These are phyloP conservation scores for Sporothrix brunneoviolacea DNA, from an alignment of 2,329 filamentous ascomycete species.

Conservation along the genomic window DNA sequence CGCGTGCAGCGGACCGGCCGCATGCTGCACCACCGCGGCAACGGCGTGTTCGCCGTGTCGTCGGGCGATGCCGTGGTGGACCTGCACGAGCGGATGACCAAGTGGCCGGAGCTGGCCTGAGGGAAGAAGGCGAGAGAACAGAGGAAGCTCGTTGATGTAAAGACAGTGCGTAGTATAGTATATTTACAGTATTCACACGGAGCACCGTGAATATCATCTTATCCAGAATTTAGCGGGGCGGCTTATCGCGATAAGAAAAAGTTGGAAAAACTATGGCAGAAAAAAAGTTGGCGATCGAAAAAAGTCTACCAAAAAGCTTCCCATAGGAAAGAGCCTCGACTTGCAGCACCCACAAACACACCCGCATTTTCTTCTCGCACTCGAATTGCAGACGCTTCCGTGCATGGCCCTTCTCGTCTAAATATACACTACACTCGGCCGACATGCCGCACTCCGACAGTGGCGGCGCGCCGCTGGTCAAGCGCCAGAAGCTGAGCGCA, in stretches of 20 bases:
- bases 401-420: not conserved
- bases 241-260: constrained; percentile 12
- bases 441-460: constrained; percentile 52
- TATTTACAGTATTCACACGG: too few species aligned
- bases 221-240: too few species aligned
- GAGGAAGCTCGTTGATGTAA: not conserved
- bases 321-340: not conserved
- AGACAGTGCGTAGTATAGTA: not conserved
- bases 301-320: constrained; percentile 10
- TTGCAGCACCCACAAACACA: not conserved
- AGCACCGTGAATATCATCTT: too few species aligned
- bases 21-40: constrained; percentile 31
- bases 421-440: not conserved
- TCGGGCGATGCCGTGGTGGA: constrained; percentile 27
- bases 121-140: too few species aligned
- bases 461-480: constrained; percentile 59
- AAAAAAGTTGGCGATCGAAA: constrained; percentile 12
- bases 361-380: not conserved
- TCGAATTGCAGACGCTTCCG: too few species aligned
- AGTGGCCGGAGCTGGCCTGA: constrained; percentile 29
- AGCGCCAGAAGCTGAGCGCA: constrained; percentile 62
- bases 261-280: constrained; percentile 5
- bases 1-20: constrained; percentile 23
- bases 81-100: constrained; percentile 29
- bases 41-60: constrained; percentile 28